phyloP scores from a whole-genome alignment of 2,329 filamentous ascomycete species.

The Lecanosticta acicola region DNA sequence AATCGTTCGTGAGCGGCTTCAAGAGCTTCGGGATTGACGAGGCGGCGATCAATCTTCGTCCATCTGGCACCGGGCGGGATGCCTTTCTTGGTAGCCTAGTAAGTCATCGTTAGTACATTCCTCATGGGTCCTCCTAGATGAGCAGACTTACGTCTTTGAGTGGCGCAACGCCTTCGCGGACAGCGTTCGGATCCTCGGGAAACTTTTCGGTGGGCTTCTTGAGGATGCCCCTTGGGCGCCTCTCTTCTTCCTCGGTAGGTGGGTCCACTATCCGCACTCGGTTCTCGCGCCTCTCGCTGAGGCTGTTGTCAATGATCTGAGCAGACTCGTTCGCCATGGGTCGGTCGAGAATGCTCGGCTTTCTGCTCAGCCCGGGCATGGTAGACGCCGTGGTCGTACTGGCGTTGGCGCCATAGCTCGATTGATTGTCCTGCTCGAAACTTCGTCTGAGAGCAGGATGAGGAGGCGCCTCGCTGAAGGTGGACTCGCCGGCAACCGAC shows the following conservation, averaged over 20 bases:
- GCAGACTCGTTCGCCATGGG: constrained; percentile 27
- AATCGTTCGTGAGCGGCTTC: constrained; percentile 84
- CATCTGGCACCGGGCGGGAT: constrained; percentile 67
- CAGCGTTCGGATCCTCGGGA: constrained; percentile 75
- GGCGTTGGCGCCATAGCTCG: constrained; percentile 6
- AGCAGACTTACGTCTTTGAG: constrained; percentile 61
- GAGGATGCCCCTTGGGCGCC: constrained; percentile 73
- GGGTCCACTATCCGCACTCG: constrained; percentile 63
- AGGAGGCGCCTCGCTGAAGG: constrained; percentile 12
- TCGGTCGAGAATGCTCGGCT: constrained; percentile 30
- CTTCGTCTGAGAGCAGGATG: constrained; percentile 18
- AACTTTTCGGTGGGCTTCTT: constrained; percentile 77
- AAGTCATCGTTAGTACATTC: constrained; percentile 8
- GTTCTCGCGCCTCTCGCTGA: constrained; percentile 31
- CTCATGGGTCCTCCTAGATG: not conserved
- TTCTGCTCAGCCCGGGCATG: constrained; percentile 20
- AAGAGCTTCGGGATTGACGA: constrained; percentile 85
- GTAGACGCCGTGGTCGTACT: constrained; percentile 10
- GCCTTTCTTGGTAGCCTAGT: constrained; percentile 33
- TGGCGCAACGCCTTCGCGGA: constrained; percentile 88
- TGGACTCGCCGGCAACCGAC: constrained; percentile 11
- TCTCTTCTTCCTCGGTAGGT: constrained; percentile 58
- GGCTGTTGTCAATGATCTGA: constrained; percentile 33
- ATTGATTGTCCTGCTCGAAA: constrained; percentile 22
- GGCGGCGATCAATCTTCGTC: constrained; percentile 84